Evolutionary conservation across 2,329 filamentous ascomycete genomes (phyloP), one percentile per base, ranked within the genome.

Genomic region (Microdochium trichocladiopsis): DNA sequence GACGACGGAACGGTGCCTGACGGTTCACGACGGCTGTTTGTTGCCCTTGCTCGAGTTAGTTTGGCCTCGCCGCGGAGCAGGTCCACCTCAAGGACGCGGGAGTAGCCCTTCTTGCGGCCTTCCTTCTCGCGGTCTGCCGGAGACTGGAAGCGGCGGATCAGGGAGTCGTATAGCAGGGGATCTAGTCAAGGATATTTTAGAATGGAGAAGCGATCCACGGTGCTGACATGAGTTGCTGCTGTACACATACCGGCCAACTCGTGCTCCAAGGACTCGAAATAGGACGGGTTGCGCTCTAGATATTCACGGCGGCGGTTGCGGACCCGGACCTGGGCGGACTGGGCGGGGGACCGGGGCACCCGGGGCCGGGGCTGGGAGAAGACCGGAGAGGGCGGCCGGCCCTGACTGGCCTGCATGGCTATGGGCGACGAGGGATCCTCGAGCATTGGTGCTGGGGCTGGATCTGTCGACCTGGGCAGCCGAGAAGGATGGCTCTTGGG

Each of bases 291-390:
- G 4, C 80, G 73, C 55, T 86, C 80, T 23, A 95, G 76, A 63
- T 90, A 95, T 61, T 86, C 83, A 58, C 88, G 86, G 14, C 90
- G 81, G 50, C 90, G 79, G 69, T 95, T 95, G 69, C 88, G 90
- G 24, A 81, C 71, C 31, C 76, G 73, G 49, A 90, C 78, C 48
- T 73, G 72, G 3, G 69, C 70, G 4, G 63, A 56, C 48, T 70
- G 67, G 23, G 69, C 63, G 1, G 72, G 66, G 1, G 77, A 73
- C 53, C 65, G 72, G 1, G 69, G 68, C 1, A 69, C 69, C 22
- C 77, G 71, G 4, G 77, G 77, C 10, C 67, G 65, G 1, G 76
- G 76, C 28, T 31, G 28, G 8, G 28, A 31, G 28, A n/a, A n/a
- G n/a, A n/a, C n/a, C n/a, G n/a, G n/a, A n/a, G n/a, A n/a, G n/a